Conservation (phyloP, 1,139 yeast species). For the Zhuliangozyma blackwelliae region DNA sequence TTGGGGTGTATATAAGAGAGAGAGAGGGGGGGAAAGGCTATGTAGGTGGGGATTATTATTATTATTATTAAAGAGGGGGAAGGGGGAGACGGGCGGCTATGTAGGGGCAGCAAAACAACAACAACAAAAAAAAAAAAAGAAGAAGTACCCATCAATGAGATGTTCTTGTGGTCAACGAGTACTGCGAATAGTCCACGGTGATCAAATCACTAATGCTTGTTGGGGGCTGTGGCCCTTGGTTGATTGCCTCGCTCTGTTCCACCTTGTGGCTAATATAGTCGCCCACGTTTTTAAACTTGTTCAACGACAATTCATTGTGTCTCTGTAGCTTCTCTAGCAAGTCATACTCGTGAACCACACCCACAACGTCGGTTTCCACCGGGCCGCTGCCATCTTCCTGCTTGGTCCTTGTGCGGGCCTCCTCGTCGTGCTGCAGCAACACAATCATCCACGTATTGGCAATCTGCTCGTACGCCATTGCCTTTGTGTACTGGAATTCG, state of each 20-base stretch:
- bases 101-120: too few species aligned
- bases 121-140: too few species aligned
- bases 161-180: constrained; percentile 18
- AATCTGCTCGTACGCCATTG: constrained; percentile 75
- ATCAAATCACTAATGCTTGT: constrained; percentile 32
- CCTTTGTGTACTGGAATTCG: constrained; percentile 69
- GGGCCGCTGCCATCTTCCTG: too few species aligned
- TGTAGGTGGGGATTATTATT: not conserved
- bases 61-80: too few species aligned
- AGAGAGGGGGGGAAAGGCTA: not conserved
- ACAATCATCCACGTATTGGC: constrained; percentile 71
- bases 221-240: constrained; percentile 10
- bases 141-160: not conserved
- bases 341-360: constrained; percentile 30
- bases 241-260: constrained; percentile 23
- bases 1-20: constrained; percentile 8
- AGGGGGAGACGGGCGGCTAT: too few species aligned
- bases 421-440: constrained; percentile 34
- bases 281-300: constrained; percentile 44
- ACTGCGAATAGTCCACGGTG: constrained; percentile 46
- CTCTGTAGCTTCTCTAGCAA: constrained; percentile 45
- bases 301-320: constrained; percentile 56
- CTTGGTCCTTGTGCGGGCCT: constrained; percentile 1
- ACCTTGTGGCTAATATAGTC: constrained; percentile 43
- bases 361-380: constrained; percentile 21